Evolutionary conservation across 148 eudicot species (phyloP), one percentile per base, ranked within the genome.

Genomic region (Persicaria maculosa): DNA sequence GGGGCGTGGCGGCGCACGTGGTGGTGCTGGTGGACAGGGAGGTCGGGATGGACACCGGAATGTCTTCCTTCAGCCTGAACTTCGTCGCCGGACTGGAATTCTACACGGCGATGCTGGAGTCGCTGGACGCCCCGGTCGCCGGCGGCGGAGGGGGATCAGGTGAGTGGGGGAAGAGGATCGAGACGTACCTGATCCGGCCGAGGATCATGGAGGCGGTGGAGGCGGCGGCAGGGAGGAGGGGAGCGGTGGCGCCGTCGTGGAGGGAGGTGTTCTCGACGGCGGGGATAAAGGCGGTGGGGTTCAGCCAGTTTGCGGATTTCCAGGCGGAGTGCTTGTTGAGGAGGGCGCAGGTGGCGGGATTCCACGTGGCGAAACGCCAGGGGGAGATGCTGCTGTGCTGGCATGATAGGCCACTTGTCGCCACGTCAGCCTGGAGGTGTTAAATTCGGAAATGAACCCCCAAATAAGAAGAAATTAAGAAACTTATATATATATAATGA

Each of bases 331-430:
- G 90, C 68, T 78, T 94, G 77, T 61, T 94, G 65, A 79, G 90
- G 82, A 88, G 92, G 80, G 86, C 86, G 8, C 91, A 86, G 72
- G 85, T 91, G 2, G 86, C 82, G 59, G 97, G 97, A 8, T 94
- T 91, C 90, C 97, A 90, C 83, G 91, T 91, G 88, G 95, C 83
- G 44, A 91, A 87, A 36, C 85, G 87, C 1, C 93, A 89, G 53
- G 98, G 86, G 44, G 98, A 91, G 93, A 85, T 94, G 97, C 77
- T 91, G 90, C 87, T 94, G 14, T 90, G 88, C 76, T 94, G 98
- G 98, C 93, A 87, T 9, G 93, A 87, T 16, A 77, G 86, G 86
- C 83, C 95, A 14, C 81, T 93, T 6, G 90, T 89, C 15, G 85
- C 95, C 82, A 90, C 96, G 70, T 94, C 98, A 72, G 93, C 93